A percentile compares a stretch with the other conserved stretches of the same genome.
These are phyloP conservation scores for Pyrus pyrifolia DNA, from an alignment of 306 rosid species.

Conservation along the genomic window DNA sequence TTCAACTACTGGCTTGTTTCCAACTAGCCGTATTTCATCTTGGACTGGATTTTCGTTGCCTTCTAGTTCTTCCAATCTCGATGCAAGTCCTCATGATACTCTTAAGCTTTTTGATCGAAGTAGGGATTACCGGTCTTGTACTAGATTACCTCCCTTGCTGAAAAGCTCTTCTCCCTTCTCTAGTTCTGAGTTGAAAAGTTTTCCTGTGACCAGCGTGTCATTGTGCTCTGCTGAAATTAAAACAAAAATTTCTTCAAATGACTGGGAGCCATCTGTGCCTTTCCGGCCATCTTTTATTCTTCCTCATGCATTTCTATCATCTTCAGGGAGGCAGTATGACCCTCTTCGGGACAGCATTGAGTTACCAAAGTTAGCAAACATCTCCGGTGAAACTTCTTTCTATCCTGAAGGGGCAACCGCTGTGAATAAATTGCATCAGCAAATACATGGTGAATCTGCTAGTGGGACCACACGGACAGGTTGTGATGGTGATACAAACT, in stretches of 20 bases:
- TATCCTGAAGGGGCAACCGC: conserved; percentile 36
- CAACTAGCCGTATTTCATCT: conserved; percentile 26
- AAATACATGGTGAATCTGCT: conserved; percentile 33
- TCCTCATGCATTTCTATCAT: conserved; percentile 38
- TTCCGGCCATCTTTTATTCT: conserved; percentile 76
- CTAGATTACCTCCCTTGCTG: conserved; percentile 26
- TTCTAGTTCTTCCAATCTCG: conserved; percentile 30
- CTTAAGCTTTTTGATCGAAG: conserved; percentile 33
- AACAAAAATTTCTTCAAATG: conserved; percentile 36
- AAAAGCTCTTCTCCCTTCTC: conserved; percentile 35
- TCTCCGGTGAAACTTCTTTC: conserved; percentile 50
- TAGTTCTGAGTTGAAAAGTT: conserved; percentile 35
- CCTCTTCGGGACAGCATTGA: conserved; percentile 70
- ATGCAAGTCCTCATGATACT: conserved; percentile 21
- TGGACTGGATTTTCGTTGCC: conserved; percentile 34
- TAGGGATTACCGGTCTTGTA: conserved; percentile 30
- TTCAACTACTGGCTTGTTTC: conserved; percentile 17
- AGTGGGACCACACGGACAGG: conserved; percentile 42
- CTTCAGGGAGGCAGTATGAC: conserved; percentile 55
- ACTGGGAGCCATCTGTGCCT: conserved; percentile 95
- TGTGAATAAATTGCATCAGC: conserved; percentile 30
- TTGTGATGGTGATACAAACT: conserved; percentile 55
- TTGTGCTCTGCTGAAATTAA: conserved; percentile 31
- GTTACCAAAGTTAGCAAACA: conserved; percentile 59
- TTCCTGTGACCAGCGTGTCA: conserved; percentile 27